phyloP scores from a whole-genome alignment of 2,329 filamentous ascomycete species.

The Colletotrichum salicis region DNA sequence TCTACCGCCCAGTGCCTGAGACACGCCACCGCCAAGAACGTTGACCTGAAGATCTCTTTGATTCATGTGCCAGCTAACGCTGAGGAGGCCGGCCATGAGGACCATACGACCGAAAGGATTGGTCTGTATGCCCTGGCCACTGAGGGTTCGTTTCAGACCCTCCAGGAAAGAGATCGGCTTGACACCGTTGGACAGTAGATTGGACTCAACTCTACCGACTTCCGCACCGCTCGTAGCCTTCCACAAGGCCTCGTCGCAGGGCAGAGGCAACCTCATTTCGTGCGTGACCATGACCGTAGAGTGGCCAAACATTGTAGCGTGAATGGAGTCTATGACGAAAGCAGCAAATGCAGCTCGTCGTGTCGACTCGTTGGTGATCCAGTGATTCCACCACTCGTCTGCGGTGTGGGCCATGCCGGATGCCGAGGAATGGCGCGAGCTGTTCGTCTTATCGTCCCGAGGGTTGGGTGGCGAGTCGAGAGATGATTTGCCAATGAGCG shows the following conservation, averaged over 20 bases:
- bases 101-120: conserved; percentile 94
- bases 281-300: conserved; percentile 97
- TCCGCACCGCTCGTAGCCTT: conserved; percentile 88
- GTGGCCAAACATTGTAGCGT: conserved; percentile 98
- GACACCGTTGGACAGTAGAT: conserved; percentile 81
- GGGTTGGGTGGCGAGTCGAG: conserved; percentile 84
- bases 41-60: conserved; percentile 93
- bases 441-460: conserved; percentile 67
- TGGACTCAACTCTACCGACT: conserved; percentile 84
- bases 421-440: conserved; percentile 70
- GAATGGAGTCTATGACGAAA: conserved; percentile 94
- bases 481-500: conserved; percentile 85
- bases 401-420: conserved; percentile 74
- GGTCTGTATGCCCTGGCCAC: conserved; percentile 85
- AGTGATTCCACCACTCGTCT: conserved; percentile 94
- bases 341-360: conserved; percentile 90
- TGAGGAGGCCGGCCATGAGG: conserved; percentile 92
- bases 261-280: conserved; percentile 89
- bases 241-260: conserved; percentile 94
- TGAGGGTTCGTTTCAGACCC: conserved; percentile 88
- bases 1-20: conserved; percentile 82
- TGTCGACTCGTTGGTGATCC: conserved; percentile 95
- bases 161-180: conserved; percentile 91
- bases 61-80: conserved; percentile 97
- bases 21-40: conserved; percentile 78